Percentiles rank a stretch among this genome's conserved stretches.
These are phyloP conservation scores for Penicillium sp. DNA, from an alignment of 2,329 filamentous ascomycete species.

Conservation along the genomic window DNA sequence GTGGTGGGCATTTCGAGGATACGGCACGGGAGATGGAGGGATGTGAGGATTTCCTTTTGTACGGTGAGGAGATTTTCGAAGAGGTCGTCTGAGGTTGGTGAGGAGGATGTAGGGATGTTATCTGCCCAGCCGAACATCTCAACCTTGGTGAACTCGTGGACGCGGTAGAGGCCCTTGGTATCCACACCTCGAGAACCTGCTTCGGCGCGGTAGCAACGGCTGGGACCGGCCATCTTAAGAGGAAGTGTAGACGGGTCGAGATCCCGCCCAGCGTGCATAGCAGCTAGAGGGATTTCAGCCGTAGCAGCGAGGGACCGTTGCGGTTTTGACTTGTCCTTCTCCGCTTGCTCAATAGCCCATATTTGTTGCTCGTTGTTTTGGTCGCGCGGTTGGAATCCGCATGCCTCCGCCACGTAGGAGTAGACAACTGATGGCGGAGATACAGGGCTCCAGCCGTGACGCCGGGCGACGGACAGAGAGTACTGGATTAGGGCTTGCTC, in stretches of 20 bases:
- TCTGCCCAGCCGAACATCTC: constrained; percentile 94
- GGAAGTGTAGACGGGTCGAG: constrained; percentile 72
- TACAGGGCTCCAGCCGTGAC: constrained; percentile 77
- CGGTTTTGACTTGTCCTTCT: constrained; percentile 68
- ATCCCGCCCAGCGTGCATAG: constrained; percentile 78
- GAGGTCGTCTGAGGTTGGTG: constrained; percentile 49
- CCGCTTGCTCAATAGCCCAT: constrained; percentile 74
- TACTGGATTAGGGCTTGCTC: constrained; percentile 93
- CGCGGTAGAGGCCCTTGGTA: constrained; percentile 92
- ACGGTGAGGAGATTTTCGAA: constrained; percentile 88
- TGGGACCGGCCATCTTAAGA: constrained; percentile 78
- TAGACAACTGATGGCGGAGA: constrained; percentile 91
- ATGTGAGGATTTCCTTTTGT: constrained; percentile 80
- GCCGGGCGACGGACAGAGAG: constrained; percentile 73
- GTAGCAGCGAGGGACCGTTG: constrained; percentile 81
- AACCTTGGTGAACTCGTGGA: constrained; percentile 98
- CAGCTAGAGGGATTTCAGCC: constrained; percentile 92
- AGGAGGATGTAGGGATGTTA: constrained; percentile 45
- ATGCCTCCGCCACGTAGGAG: constrained; percentile 84
- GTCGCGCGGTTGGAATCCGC: constrained; percentile 93
- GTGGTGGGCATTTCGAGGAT: constrained; percentile 89
- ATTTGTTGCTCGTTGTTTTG: constrained; percentile 90
- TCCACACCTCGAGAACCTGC: constrained; percentile 87
- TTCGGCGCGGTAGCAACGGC: constrained; percentile 94
- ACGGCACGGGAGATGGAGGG: constrained; percentile 81